These are phyloP conservation scores for Radiomyces spectabilis DNA, from an alignment of 192 early-diverging fungal genomes.

Conservation along the genomic window DNA sequence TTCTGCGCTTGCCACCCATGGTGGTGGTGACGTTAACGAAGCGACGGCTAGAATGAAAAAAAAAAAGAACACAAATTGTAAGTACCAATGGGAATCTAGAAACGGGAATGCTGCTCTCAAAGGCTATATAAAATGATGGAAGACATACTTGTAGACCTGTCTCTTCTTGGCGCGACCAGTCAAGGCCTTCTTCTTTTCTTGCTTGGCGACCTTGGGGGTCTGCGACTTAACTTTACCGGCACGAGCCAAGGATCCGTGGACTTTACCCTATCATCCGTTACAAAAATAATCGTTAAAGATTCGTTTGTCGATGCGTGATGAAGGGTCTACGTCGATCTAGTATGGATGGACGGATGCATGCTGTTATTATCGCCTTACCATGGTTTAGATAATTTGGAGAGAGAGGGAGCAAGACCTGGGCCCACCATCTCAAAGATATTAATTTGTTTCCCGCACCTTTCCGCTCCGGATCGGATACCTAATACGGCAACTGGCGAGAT, in stretches of 20 bases:
- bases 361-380: not conserved
- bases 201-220: slow-evolving; percentile 95
- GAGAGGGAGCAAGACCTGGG: no score
- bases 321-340: not conserved
- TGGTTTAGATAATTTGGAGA: not conserved
- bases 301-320: not conserved
- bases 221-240: slow-evolving; percentile 99
- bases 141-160: slow-evolving; percentile 70
- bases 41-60: slow-evolving; percentile 54
- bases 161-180: slow-evolving; percentile 95
- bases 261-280: slow-evolving; percentile 79
- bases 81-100: no score
- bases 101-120: not conserved
- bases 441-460: no score
- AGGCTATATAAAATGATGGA: not conserved
- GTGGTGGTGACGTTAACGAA: slow-evolving; percentile 89
- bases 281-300: not conserved
- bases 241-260: slow-evolving; percentile 99
- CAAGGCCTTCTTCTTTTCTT: slow-evolving; percentile 94
- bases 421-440: no score
- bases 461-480: no score
- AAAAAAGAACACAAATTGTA: no score
- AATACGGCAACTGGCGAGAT: no score
- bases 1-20: slow-evolving; percentile 85
- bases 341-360: not conserved